A percentile compares a stretch with the other conserved stretches of the same genome.
These are phyloP conservation scores for Lagerstroemia speciosa DNA, from an alignment of 345 rosid species.

Conservation along the genomic window DNA sequence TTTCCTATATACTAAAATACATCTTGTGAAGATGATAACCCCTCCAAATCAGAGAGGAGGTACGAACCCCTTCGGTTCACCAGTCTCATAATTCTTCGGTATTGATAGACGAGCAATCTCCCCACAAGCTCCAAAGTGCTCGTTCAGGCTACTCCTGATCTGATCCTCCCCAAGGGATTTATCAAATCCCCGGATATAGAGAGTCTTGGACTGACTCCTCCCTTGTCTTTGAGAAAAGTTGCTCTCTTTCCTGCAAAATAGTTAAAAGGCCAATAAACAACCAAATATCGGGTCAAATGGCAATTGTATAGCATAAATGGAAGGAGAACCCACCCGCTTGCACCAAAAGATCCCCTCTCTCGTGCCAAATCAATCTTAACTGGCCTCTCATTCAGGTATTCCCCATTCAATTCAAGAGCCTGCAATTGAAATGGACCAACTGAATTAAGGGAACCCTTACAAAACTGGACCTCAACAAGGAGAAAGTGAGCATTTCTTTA, in stretches of 20 bases:
- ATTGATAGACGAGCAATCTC: slow-evolving; percentile 46
- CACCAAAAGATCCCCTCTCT: slow-evolving; percentile 62
- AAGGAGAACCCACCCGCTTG: slow-evolving; percentile 43
- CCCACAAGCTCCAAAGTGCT: slow-evolving; percentile 70
- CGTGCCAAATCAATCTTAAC: slow-evolving; percentile 67
- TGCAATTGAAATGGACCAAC: slow-evolving; percentile 11
- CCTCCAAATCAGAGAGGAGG: neutral
- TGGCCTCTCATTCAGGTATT: slow-evolving; percentile 33
- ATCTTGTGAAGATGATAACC: neutral
- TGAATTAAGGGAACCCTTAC: neutral
- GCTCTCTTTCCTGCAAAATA: slow-evolving; percentile 34
- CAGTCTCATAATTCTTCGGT: slow-evolving; percentile 63
- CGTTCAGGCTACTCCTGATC: slow-evolving; percentile 40
- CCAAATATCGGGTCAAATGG: neutral
- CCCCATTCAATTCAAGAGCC: slow-evolving; percentile 60
- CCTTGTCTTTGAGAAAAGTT: slow-evolving; percentile 47
- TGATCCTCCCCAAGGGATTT: slow-evolving; percentile 39
- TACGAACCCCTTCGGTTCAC: slow-evolving; percentile 64
- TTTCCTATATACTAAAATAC: neutral
- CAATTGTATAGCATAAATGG: neutral
- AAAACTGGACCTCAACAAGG: neutral
- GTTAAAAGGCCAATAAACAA: neutral
- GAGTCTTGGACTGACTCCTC: slow-evolving; percentile 21
- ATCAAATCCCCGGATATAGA: slow-evolving; percentile 65
- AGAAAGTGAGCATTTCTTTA: neutral